Evolutionary conservation across 2,329 filamentous ascomycete species (phyloP), one percentile per base, ranked within the genome.

Genomic region (Penicillium rolfsii): DNA sequence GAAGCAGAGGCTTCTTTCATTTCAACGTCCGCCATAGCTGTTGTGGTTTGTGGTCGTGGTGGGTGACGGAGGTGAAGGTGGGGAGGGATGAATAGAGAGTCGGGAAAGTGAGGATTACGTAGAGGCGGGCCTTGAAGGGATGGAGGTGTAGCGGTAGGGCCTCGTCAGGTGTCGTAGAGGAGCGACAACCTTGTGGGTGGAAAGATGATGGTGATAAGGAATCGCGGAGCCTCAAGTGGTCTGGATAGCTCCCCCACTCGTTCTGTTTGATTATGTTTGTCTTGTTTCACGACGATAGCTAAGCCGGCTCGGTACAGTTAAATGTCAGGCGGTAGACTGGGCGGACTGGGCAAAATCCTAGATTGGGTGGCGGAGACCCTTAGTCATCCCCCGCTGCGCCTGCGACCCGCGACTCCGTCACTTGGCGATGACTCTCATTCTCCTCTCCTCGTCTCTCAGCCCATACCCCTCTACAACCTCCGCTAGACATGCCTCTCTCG

Each of bases 21-120:
- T 73, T 97, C 93, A 54, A 98, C 89, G 80, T 99, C 95, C 61
- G 93, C 91, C 95, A 98, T 98, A 65, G 48, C 77, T 45, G 70
- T 55, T 24, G 53, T 56, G 52, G 56, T 55, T 38, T 61, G 52
- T 60, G 41, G 52, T 65, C 55, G 40, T 48, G 38, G 55, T 56
- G 11, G 53, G 41, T 58, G 41, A 48, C 53, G 49, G 59, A 57
- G 50, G 26, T 61, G 49, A 22, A 50, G 60, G 57, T 52, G 52
- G 55, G 48, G 57, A 58, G 58, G 58, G 40, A 64, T 48, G 40
- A n/a, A 36, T 28, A 14, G 22, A 46, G 19, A 28, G 24, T 22
- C 7, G 26, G 19, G 8, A 12, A 46, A 30, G 8, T 4, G 16
- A 5, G 19, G 41, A 38, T 48, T 38, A 55, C 53, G 28, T 36